Evolutionary conservation across 371 early-diverging fungal genomes (phyloP), one percentile per base, ranked within the genome.

Genomic region (Sporodiniella umbellata): DNA sequence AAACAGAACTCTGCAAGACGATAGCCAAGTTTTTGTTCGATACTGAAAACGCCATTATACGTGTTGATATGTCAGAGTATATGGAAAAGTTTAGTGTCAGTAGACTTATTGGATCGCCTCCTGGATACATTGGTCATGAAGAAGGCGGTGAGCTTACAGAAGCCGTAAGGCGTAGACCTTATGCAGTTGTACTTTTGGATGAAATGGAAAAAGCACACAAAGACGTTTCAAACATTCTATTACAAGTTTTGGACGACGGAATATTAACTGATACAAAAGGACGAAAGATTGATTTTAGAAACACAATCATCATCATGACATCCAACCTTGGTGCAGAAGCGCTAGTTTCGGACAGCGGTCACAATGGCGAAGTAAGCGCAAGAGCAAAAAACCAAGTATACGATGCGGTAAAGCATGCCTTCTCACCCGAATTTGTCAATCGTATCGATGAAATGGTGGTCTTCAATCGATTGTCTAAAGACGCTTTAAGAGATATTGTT

Each of bases 51-150:
- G 86, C 86, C 31, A 92, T 96, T 59, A 79, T 93, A 30, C 84
- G 94, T 10, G 72, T 95, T 8, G 97, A 96, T 53, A 95, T 95
- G 96, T 85, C 88, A 40, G 95, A 96, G 67, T 95, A 92, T 68
- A 87, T 88, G 68, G 75, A 78, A 30, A 68, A 68, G 26, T 70
- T 71, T 26, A 52, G 68, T n/a, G 85, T 93, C 0, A 85, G 88
- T 31, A 86, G 93, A 12, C 64, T 95, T 46, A 88, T 94, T 51
- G 97, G 97, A 15, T 88, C 93, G 1, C 91, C 94, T 38, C 95
- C 97, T 4, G 96, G 90, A 1, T 89, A 92, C 48, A 78, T 90
- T 33, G 90, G 92, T 14, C 84, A 87, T 17, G 92, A 90, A 37
- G 85, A 89, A 60, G 94, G 94, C 23, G 96, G 96, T 19, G 83